Base-by-base conservation (phyloP, 345 rosid genomes). In the Hibiscus trionum region DNA sequence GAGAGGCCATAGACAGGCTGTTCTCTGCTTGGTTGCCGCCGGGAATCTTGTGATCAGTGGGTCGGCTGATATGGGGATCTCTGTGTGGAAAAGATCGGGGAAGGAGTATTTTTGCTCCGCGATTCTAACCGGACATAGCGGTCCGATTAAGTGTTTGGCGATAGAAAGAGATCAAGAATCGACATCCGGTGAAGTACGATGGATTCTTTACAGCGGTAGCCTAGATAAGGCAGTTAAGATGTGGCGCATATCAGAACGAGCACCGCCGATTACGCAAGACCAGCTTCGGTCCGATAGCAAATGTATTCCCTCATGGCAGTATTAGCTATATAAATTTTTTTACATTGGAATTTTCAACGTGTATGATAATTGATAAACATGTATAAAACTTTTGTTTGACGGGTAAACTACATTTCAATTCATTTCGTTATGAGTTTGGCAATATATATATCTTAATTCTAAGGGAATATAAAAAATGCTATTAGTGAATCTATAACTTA, bases 191-290 rank as follows among this genome's bases (percentile, higher is more conserved):
- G 95, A 86, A 70, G 77, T 29, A 56, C 75, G 84, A 72, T 94
- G 97, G 97, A 86, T 88, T 33, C 80, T 94, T 77, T 94, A 94
- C 67, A 94, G 98, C 53, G 98, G 97, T 27, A 94, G 98, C 76
- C 77, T 94, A 72, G 97, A 94, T 72, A 90, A 90, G 76, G 87
- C 96, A 7, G 93, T 94, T 66, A 94, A 91, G 75, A 88, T 94
- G 85, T 94, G 98, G 97, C 77, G 90, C 63, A 88, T 91, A 19
- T 90, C 89, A 3, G 97, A 93, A 81, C 76, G 42, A 60, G 82
- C 90, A 0, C 88, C 86, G 9, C 81, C 90, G 7, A 12, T 66
- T 75, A 42, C 60, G 78, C 71, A 66, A 15, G 63, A 19, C 24
- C 59, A 70, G 1, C 61, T n/a, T 1, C 77, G 33, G 56, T 65